Evolutionary conservation across 106 monocot genomes (phyloP).

Genomic region (Dioscorea dumetorum): DNA sequence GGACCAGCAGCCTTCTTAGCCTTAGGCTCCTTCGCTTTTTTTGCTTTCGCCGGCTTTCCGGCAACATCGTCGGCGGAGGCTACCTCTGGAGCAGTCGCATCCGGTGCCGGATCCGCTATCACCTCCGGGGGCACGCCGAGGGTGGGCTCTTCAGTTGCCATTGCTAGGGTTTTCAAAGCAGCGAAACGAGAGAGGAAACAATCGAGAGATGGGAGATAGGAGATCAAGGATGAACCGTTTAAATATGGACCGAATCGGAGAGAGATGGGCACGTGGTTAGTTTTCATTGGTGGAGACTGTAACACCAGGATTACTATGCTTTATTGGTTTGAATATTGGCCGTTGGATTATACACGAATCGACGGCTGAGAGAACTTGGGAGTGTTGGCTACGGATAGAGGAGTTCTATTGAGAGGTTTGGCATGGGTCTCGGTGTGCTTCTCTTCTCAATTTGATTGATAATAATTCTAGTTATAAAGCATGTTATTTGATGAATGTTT

Average conservation of each 20-base stretch:
- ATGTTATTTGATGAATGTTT: neutral
- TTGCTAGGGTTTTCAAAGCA: neutral
- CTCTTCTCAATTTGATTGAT: slow-evolving; percentile 10
- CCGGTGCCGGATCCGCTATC: neutral
- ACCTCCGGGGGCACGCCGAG: slow-evolving; percentile 8
- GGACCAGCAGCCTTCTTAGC: slow-evolving; percentile 23
- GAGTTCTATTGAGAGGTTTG: neutral
- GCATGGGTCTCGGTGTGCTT: slow-evolving; percentile 39
- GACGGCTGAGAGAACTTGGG: slow-evolving; percentile 19
- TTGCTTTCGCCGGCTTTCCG: slow-evolving; percentile 17
- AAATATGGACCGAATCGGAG: slow-evolving; percentile 17
- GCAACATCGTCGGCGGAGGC: neutral
- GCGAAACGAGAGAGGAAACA: neutral
- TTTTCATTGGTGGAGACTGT: slow-evolving; percentile 16
- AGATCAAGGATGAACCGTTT: slow-evolving; percentile 7
- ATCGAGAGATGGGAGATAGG: neutral
- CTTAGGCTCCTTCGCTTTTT: slow-evolving; percentile 26
- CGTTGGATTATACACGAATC: slow-evolving; percentile 32
- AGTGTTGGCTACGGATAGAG: slow-evolving; percentile 11
- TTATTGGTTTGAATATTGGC: slow-evolving; percentile 14
- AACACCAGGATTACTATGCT: slow-evolving; percentile 27
- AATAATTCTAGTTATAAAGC: slow-evolving; percentile 4
- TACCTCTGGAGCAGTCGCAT: slow-evolving; percentile 3
- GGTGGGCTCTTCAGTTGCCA: slow-evolving; percentile 21
- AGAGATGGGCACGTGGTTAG: slow-evolving; percentile 6